Evolutionary conservation across 1,139 yeast species (phyloP).

Genomic region (Sugiyamaella sp.): DNA sequence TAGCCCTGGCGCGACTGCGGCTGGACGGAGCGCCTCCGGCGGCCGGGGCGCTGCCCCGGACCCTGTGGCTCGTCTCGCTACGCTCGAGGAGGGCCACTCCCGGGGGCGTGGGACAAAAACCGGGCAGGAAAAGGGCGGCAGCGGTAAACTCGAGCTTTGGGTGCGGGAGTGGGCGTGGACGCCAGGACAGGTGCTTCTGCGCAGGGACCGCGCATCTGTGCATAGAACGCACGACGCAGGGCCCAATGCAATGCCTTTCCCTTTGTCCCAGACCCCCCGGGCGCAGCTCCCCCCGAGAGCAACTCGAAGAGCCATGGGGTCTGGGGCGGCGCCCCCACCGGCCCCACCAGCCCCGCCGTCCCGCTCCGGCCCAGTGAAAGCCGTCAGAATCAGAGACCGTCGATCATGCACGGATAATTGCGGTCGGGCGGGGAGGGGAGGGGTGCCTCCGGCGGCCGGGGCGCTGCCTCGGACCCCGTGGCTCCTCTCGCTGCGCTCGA

Average conservation of each 20-base stretch:
- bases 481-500: too few relatives aligned
- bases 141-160: too few relatives aligned
- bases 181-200: not conserved
- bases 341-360: not conserved
- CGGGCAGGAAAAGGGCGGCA: too few relatives aligned
- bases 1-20: not conserved
- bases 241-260: too few relatives aligned
- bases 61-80: not conserved
- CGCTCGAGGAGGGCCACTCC: not conserved
- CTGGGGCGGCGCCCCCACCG: not conserved
- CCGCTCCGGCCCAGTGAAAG: too few relatives aligned
- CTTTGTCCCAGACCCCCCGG: too few relatives aligned
- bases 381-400: not conserved
- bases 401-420: constrained; percentile 1
- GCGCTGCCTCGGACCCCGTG: too few relatives aligned
- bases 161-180: too few relatives aligned
- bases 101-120: too few relatives aligned
- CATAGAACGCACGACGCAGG: too few relatives aligned
- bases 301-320: not conserved
- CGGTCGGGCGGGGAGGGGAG: not conserved
- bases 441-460: not conserved
- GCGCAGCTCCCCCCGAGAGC: too few relatives aligned
- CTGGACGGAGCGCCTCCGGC: not conserved
- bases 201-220: too few relatives aligned
- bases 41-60: not conserved